A percentile compares a stretch with the other conserved stretches of the same genome.
phyloP scores from a whole-genome alignment of 2,329 filamentous ascomycete genomes.

The Dryadomyces quercus-mongolicae region DNA sequence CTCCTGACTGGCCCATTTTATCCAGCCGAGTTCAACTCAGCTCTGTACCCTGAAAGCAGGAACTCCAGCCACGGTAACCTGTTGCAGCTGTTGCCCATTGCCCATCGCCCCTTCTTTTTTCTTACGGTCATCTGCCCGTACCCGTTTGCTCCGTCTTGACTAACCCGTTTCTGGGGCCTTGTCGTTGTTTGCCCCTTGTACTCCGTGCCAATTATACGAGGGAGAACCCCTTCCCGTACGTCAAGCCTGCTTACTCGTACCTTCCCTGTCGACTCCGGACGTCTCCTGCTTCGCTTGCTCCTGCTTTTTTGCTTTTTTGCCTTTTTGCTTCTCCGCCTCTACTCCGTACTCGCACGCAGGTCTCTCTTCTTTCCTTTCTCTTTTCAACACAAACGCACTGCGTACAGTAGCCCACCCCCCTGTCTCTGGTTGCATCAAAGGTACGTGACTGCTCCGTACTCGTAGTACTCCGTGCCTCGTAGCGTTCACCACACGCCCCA shows the following conservation, averaged over 20 bases:
- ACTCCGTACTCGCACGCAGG: neutral
- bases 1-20: no score
- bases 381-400: neutral
- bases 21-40: no score
- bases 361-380: neutral
- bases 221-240: no score
- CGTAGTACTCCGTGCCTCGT: slow-evolving; percentile 3
- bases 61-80: no score
- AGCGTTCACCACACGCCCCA: neutral
- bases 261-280: no score
- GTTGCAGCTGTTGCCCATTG: neutral
- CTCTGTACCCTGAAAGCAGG: no score
- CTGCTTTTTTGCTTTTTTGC: no score
- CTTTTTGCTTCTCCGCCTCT: neutral
- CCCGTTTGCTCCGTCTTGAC: neutral
- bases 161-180: neutral
- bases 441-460: slow-evolving; percentile 1
- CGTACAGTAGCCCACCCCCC: neutral
- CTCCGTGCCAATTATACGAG: neutral
- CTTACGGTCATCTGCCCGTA: slow-evolving; percentile 1
- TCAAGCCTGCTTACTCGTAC: no score
- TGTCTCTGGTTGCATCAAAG: slow-evolving; percentile 6
- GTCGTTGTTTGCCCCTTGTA: neutral
- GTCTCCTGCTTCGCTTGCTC: no score
- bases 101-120: neutral